phyloP scores from a whole-genome alignment of 305 asterid species.

The Striga hermonthica region DNA sequence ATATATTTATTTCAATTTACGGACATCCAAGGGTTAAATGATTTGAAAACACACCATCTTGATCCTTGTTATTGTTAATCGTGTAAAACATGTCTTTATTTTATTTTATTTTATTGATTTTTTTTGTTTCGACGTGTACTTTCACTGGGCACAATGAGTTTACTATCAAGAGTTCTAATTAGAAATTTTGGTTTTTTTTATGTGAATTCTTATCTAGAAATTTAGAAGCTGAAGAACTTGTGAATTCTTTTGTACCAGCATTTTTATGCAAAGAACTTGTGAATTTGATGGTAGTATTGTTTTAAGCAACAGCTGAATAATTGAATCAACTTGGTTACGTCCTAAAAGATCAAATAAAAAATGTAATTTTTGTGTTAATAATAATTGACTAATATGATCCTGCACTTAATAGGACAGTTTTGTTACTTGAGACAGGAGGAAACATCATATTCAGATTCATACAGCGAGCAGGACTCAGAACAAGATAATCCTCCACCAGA shows the following conservation, averaged over 20 bases:
- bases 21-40: neutral
- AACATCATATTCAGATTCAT: conserved; percentile 36
- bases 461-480: conserved; percentile 39
- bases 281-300: conserved; percentile 1
- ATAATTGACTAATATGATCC: neutral
- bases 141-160: neutral
- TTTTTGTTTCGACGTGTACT: neutral
- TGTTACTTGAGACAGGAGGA: conserved; percentile 57
- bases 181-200: neutral
- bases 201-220: too few species aligned
- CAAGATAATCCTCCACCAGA: conserved; percentile 86
- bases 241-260: neutral
- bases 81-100: neutral
- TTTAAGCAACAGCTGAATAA: neutral
- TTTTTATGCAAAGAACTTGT: conserved; percentile 18
- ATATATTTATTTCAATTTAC: neutral
- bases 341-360: neutral
- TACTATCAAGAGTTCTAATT: neutral
- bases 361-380: neutral
- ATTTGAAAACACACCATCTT: neutral
- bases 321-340: conserved; percentile 10
- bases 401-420: conserved; percentile 12
- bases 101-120: neutral
- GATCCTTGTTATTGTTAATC: neutral
- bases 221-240: neutral